Conservation (phyloP, 805 yeast species). For the Candida yuanshanica region DNA sequence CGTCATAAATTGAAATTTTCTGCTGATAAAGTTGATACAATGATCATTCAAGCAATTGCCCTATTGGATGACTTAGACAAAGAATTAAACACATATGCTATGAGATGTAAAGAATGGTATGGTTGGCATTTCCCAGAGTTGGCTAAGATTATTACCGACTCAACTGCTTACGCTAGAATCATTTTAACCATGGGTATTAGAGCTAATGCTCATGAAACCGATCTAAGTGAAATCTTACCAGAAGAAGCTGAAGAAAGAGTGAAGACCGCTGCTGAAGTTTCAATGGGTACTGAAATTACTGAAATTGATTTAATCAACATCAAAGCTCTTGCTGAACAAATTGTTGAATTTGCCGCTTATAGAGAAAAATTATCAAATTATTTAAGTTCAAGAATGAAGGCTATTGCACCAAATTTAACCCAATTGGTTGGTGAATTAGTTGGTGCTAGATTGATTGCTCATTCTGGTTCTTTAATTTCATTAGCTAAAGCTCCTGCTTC, state of each 20-base stretch:
- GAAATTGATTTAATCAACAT: constrained; percentile 85
- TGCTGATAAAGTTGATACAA: constrained; percentile 97
- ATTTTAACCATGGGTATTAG: constrained; percentile 92
- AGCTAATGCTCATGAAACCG: constrained; percentile 85
- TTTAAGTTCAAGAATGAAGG: constrained; percentile 92
- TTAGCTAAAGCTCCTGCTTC: constrained; percentile 98
- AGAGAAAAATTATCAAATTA: constrained; percentile 94
- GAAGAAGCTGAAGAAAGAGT: constrained; percentile 91
- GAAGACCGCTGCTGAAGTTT: constrained; percentile 94
- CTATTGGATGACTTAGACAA: constrained; percentile 94
- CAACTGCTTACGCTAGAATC: constrained; percentile 93
- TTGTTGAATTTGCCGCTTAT: constrained; percentile 92
- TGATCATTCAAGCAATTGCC: constrained; percentile 99
- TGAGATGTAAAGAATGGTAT: constrained; percentile 99
- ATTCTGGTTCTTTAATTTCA: constrained; percentile 90
- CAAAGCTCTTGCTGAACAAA: constrained; percentile 88
- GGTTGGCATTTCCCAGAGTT: constrained; percentile 99
- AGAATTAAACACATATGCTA: constrained; percentile 95
- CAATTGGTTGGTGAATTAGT: constrained; percentile 95
- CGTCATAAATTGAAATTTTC: constrained; percentile 97
- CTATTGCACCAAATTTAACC: constrained; percentile 96
- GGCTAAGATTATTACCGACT: constrained; percentile 94
- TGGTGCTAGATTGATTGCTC: constrained; percentile 97
- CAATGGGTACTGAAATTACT: constrained; percentile 99
- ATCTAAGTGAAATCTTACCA: constrained; percentile 84